Evolutionary conservation across 1,284 basidiomycete species (phyloP), one percentile per base, ranked within the genome.

Genomic region (Cronartium ribicola): DNA sequence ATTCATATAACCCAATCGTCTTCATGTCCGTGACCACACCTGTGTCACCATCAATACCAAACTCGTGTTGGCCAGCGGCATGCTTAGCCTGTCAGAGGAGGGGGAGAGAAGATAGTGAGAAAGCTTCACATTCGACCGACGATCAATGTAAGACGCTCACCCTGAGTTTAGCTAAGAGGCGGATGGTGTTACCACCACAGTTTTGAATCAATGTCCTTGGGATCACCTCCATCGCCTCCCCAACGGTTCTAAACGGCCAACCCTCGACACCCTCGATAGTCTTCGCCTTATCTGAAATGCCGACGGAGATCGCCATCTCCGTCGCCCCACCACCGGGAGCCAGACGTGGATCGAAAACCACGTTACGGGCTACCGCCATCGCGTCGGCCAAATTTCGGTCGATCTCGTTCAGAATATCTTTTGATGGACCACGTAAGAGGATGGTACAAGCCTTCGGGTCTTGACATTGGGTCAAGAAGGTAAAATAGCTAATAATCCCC

Each of bases 361-460:
- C 95, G 79, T 98, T 98, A 43, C 95, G 88, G 0, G 95, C 95
- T 59, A 98, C 94, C 36, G 90, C 88, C 91, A 99, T 98, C 57
- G 95, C 95, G 79, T 98, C 96, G 0, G 94, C 93, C 40, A 98
- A 86, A 83, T 98, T 98, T 63, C 94, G 88, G 83, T 98, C 95
- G 79, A 98, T 92, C 84, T 98, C 95, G 83, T 98, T 96, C 59
- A 98, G 85, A 79, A 98, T 94, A 80, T 98, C 95, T 83, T 98
- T 98, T 6, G 92, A 95, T 0, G 95, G 95, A 0, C 95, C 95
- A 57, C 95, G 92, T n/a, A 98, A 89, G 67, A 98, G 87, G 82
- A 98, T 94, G 8, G 95, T 98, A 86, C 95, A 98, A 2, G 96
- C 95, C 84, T 97, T 97, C 40, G 95, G 95, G n/a, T 87, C 85